Percentiles rank a stretch among this genome's conserved stretches.
phyloP scores from a whole-genome alignment of 140 eudicot genomes.

The Oenanthe javanica region DNA sequence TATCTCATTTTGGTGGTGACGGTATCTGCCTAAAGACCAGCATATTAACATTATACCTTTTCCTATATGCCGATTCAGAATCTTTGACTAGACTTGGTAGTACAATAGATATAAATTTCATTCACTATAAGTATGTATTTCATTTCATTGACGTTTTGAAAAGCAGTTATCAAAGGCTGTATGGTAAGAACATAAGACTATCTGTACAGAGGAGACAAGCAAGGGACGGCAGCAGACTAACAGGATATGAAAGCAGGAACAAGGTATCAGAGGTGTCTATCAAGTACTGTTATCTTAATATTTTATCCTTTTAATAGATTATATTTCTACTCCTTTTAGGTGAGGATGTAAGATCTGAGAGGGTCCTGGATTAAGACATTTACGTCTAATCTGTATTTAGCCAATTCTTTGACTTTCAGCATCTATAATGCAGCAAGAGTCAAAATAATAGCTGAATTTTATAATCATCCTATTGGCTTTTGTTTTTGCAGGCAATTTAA shows the following conservation, averaged over 20 bases:
- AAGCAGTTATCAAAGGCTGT: not conserved
- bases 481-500: not conserved
- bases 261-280: not conserved
- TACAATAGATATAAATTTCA: no score
- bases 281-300: not conserved
- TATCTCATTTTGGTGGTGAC: no score
- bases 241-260: not conserved
- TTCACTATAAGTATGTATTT: no score
- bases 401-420: not conserved
- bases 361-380: not conserved
- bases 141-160: no score
- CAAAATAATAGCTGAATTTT: not conserved
- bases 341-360: not conserved
- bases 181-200: not conserved
- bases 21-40: no score
- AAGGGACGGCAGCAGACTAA: constrained; percentile 1
- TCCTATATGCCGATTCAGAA: no score
- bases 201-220: not conserved
- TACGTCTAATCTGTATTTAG: not conserved
- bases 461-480: not conserved
- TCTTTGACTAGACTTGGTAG: no score
- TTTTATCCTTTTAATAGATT: not conserved
- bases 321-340: not conserved
- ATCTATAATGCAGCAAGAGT: not conserved
- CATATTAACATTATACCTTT: no score